These are phyloP conservation scores for Nigrospora oryzae DNA, from an alignment of 2,329 filamentous ascomycete species.

Conservation along the genomic window DNA sequence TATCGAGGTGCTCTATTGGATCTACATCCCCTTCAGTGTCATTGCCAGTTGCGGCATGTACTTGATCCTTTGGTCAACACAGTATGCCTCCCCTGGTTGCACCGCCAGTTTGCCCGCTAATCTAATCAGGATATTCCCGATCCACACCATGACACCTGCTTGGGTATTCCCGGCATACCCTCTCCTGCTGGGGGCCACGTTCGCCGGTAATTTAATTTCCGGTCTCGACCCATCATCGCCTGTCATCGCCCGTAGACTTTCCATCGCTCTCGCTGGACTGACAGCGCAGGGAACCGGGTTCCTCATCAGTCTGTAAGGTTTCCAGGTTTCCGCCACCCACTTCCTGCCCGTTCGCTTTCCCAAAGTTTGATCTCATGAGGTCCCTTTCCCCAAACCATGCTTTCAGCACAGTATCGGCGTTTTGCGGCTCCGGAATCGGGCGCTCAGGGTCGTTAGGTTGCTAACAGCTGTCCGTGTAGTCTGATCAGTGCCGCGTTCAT, in stretches of 20 bases:
- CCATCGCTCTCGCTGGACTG: constrained; percentile 39
- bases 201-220: constrained; percentile 51
- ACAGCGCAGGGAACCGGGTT: constrained; percentile 47
- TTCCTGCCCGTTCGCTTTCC: too few relatives aligned
- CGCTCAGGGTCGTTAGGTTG: too few relatives aligned
- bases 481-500: constrained; percentile 61
- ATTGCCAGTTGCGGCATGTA: constrained; percentile 64
- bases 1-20: constrained; percentile 66
- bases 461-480: too few relatives aligned
- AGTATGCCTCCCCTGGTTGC: constrained; percentile 25
- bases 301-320: constrained; percentile 14
- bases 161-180: constrained; percentile 88
- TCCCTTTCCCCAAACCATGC: too few relatives aligned
- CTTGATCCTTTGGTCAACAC: constrained; percentile 59
- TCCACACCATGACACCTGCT: constrained; percentile 77
- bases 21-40: constrained; percentile 61
- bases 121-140: constrained; percentile 41
- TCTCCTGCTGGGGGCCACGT: constrained; percentile 66
- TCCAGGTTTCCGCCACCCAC: too few relatives aligned
- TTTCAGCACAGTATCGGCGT: too few relatives aligned
- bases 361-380: too few relatives aligned
- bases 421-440: too few relatives aligned
- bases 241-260: constrained; percentile 27
- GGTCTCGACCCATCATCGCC: constrained; percentile 22
- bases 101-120: too few relatives aligned